phyloP scores from a whole-genome alignment of 2,329 filamentous ascomycete genomes.

The Xylaria sp. region DNA sequence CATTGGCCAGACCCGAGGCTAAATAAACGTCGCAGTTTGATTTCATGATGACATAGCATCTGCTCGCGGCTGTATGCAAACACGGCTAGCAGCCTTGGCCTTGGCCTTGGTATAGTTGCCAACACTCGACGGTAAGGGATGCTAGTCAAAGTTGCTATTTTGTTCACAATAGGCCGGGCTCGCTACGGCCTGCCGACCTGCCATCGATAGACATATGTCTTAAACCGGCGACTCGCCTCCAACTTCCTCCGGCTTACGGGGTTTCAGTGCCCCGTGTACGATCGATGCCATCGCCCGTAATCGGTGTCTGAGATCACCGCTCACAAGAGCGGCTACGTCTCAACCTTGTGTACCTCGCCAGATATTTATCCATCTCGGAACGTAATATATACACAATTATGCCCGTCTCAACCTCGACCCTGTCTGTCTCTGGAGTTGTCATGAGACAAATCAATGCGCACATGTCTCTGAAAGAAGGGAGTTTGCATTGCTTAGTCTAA shows the following conservation, averaged over 20 bases:
- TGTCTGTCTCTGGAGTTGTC: background rate
- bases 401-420: constrained; percentile 19
- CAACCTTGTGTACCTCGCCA: constrained; percentile 9
- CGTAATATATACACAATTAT: background rate
- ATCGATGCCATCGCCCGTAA: constrained; percentile 48
- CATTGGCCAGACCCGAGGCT: constrained; percentile 9
- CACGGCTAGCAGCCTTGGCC: background rate
- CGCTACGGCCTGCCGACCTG: constrained; percentile 27
- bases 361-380: background rate
- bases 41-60: constrained; percentile 25
- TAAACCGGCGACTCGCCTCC: constrained; percentile 39
- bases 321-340: constrained; percentile 8
- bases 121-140: background rate
- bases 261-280: constrained; percentile 28
- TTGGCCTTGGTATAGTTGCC: background rate
- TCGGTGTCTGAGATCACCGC: constrained; percentile 21
- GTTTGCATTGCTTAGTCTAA: constrained; percentile 19
- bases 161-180: constrained; percentile 17
- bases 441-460: constrained; percentile 18
- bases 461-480: constrained; percentile 25
- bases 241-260: constrained; percentile 38
- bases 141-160: background rate
- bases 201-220: constrained; percentile 34
- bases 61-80: background rate
- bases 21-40: constrained; percentile 3